Evolutionary conservation across 768 basidiomycete species (phyloP), one percentile per base, ranked within the genome.

Genomic region (Suillus cothurnatus): DNA sequence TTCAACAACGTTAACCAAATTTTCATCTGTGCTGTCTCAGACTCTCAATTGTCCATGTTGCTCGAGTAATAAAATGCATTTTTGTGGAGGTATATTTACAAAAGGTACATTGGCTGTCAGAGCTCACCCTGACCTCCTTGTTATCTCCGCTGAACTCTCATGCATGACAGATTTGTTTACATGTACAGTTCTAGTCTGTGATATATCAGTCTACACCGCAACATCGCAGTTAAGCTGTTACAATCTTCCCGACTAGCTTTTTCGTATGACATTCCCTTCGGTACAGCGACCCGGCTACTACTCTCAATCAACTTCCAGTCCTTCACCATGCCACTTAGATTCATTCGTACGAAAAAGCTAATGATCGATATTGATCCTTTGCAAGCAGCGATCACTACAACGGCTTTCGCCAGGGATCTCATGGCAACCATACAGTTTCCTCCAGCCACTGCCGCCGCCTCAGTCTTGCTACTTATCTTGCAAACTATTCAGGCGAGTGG

Each of bases 401-500:
- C 77, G 12, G 63, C 74, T 6, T 62, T 77, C 5, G 67, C 74
- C 55, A 73, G 68, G 55, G 74, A 79, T 56, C 67, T 81, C 6
- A 69, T 80, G 9, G 71, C 75, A 23, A 71, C 76, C 19, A 66
- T 76, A 21, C 74, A 77, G 58, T 84, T 84, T 64, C 80, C 82
- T 19, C 82, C 84, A 1, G 82, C 79, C 0, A 71, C 74, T 4
- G 82, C 80, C 0, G 78, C 81, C 0, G 74, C 81, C 6, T 76
- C 77, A 0, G 66, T 83, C 5, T 68, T 85, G 19, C 72, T 84
- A 26, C 72, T 80, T 14, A 81, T 85, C 19, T 73, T 84, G 60
- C 73, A 84, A 67, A 83, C 81, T 0, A 71, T 83, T 26, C 81
- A 85, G 76, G 84, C 82, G 53, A 68, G 74, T 55, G 12, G 26